These are phyloP conservation scores for Incumbomyces lentus DNA, from an alignment of 2,329 filamentous ascomycete species.

Conservation along the genomic window DNA sequence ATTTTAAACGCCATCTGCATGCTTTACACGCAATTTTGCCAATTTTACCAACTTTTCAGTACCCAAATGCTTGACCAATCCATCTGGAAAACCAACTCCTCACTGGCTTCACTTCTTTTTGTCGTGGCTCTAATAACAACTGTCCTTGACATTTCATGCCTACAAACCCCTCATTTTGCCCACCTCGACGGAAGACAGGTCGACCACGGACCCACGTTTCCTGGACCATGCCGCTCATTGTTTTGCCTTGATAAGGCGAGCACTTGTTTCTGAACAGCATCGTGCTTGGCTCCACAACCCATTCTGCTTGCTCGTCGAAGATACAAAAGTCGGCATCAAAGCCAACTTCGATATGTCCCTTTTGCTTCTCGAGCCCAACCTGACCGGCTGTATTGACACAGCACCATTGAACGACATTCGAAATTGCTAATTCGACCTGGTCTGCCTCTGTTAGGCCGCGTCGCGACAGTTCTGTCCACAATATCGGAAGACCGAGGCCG, in stretches of 20 bases:
- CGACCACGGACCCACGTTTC: constrained; percentile 78
- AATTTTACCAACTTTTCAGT: not conserved
- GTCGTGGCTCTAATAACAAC: constrained; percentile 29
- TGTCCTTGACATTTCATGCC: constrained; percentile 27
- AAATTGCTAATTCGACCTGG: constrained; percentile 42
- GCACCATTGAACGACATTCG: constrained; percentile 78
- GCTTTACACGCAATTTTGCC: too few relatives aligned
- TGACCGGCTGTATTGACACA: constrained; percentile 77
- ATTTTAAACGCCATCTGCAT: too few relatives aligned
- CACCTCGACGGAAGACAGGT: constrained; percentile 62
- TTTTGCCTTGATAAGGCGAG: constrained; percentile 77
- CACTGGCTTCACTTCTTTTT: constrained; percentile 15
- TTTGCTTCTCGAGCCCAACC: constrained; percentile 69
- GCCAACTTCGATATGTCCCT: constrained; percentile 70
- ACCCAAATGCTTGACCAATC: constrained; percentile 9
- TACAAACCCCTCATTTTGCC: constrained; percentile 33
- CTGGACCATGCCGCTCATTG: constrained; percentile 63
- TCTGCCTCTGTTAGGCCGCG: constrained; percentile 41
- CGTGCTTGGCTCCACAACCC: constrained; percentile 61
- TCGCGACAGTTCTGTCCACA: constrained; percentile 66
- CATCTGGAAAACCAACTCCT: constrained; percentile 18
- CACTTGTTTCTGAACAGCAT: constrained; percentile 95
- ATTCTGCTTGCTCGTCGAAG: constrained; percentile 75
- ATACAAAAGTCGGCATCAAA: constrained; percentile 87
- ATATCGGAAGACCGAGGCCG: constrained; percentile 79